These are phyloP conservation scores for Trichoderma guizhouense DNA, from an alignment of 2,329 filamentous ascomycete genomes.

Conservation along the genomic window DNA sequence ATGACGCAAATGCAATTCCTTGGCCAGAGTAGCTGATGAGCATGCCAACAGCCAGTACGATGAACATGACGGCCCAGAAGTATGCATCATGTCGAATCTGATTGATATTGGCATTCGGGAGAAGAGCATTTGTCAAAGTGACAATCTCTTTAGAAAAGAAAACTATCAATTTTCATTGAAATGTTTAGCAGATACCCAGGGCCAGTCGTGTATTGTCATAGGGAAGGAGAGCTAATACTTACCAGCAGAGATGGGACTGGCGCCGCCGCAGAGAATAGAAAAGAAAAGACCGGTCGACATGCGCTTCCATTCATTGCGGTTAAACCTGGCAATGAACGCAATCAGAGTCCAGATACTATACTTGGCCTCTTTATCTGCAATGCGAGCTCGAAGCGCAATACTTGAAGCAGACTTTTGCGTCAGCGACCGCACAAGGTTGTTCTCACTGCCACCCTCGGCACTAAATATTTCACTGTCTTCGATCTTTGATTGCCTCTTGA, in stretches of 20 bases:
- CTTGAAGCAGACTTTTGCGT: slow-evolving; percentile 66
- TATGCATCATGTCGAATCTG: slow-evolving; percentile 67
- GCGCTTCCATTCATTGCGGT: slow-evolving; percentile 64
- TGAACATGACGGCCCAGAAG: slow-evolving; percentile 87
- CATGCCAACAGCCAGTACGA: slow-evolving; percentile 74
- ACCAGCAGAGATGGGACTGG: slow-evolving; percentile 59
- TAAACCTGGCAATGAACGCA: slow-evolving; percentile 77
- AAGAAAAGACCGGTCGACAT: slow-evolving; percentile 74
- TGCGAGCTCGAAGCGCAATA: slow-evolving; percentile 58
- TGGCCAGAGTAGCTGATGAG: slow-evolving; percentile 66
- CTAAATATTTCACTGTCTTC: slow-evolving; percentile 44
- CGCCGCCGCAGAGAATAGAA: slow-evolving; percentile 73
- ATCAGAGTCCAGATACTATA: slow-evolving; percentile 74
- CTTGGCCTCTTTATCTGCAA: slow-evolving; percentile 45
- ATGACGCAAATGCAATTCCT: slow-evolving; percentile 74
- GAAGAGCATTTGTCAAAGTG: slow-evolving; percentile 56
- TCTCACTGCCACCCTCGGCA: slow-evolving; percentile 59
- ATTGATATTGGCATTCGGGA: slow-evolving; percentile 46
- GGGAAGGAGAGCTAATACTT: neutral
- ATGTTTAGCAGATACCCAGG: neutral
- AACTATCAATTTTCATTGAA: slow-evolving; percentile 38
- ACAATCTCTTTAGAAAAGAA: slow-evolving; percentile 89
- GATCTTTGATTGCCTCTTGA: slow-evolving; percentile 44
- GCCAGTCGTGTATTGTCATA: neutral
- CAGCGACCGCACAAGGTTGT: slow-evolving; percentile 53